Evolutionary conservation across 1,284 basidiomycete genomes (phyloP), one percentile per base, ranked within the genome.

Genomic region (Trichosporon inkin): DNA sequence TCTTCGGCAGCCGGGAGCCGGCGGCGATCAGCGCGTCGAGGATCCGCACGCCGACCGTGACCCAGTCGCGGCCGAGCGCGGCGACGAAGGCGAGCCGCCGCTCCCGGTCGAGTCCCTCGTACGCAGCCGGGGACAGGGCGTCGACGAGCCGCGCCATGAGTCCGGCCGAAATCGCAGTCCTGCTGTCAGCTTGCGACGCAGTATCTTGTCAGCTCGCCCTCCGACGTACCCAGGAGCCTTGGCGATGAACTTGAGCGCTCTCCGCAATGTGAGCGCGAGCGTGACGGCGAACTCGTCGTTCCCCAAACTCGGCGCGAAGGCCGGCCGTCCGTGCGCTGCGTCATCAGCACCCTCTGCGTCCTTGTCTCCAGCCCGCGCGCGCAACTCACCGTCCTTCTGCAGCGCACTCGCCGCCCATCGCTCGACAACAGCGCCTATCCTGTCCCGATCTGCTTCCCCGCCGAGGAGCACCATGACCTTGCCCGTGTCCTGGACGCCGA

Each of bases 1-100:
- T 74, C 65, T 73, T 74, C 3, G 69, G 70, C 19, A 57, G 6
- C 67, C 73, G 66, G 55, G 73, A 71, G 47, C 64, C 69, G 0
- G 66, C 58, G 1, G 68, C 63, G 3, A 73, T 64, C 19, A 77
- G 61, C 52, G 60, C 65, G 37, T 71, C 65, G 39, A 74, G 54
- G 2, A 60, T 62, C 0, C 39, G 22, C 0, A 72, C 69, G 1
- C 72, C 62, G 6, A 56, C 61, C 44, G 71, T 68, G 3, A 77
- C 68, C 74, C 74, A 78, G 10, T 49, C 44, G 7, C 10, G 13
- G 24, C 44, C 52, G 3, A 71, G 34, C 8, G 47, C 41, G 5
- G 53, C 36, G 1, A 66, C 58, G 11, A 73, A 40, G 6, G 51
- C 59, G 5, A n/a, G 35, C 14, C 53, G 41, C 35, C 41, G 44